Conservation (phyloP, 108 stramenopile genomes). For the Cyclotella choctawhatcheeana region DNA sequence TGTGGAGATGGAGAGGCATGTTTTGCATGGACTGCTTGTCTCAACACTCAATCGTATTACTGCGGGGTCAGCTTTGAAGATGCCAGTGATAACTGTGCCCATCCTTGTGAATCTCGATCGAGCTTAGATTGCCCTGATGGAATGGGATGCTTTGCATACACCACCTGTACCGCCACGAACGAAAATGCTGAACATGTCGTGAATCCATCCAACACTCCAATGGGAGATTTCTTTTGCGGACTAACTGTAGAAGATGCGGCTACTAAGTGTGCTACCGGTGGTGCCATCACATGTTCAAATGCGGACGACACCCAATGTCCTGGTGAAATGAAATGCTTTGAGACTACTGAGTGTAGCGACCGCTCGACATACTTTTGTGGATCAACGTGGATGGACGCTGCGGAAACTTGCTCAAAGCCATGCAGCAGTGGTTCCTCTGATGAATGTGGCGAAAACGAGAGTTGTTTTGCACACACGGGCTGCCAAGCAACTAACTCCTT, state of each 20-base stretch:
- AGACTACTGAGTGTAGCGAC: slow-evolving; percentile 38
- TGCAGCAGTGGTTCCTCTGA: slow-evolving; percentile 43
- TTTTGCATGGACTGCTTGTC: slow-evolving; percentile 40
- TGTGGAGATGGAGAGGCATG: slow-evolving; percentile 38
- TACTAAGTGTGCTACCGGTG: slow-evolving; percentile 34
- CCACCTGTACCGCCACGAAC: slow-evolving; percentile 34
- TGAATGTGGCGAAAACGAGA: slow-evolving; percentile 32
- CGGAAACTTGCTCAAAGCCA: slow-evolving; percentile 29
- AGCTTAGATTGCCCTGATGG: slow-evolving; percentile 32
- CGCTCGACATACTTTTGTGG: slow-evolving; percentile 46
- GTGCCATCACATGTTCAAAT: slow-evolving; percentile 42
- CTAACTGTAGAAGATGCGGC: slow-evolving; percentile 33
- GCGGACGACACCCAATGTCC: slow-evolving; percentile 42
- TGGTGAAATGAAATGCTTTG: slow-evolving; percentile 36
- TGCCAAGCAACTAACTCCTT: slow-evolving; percentile 38
- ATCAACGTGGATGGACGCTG: slow-evolving; percentile 32
- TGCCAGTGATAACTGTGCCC: slow-evolving; percentile 34
- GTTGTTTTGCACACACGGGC: slow-evolving; percentile 44
- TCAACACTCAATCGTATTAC: slow-evolving; percentile 26
- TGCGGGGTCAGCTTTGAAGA: slow-evolving; percentile 34
- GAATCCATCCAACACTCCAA: slow-evolving; percentile 16
- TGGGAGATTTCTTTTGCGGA: slow-evolving; percentile 45
- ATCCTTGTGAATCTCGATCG: slow-evolving; percentile 28
- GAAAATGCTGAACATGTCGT: slow-evolving; percentile 6
- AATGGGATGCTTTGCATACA: slow-evolving; percentile 46